Conservation (phyloP, 2,329 filamentous ascomycete genomes). For the Fusarium beomiforme region DNA sequence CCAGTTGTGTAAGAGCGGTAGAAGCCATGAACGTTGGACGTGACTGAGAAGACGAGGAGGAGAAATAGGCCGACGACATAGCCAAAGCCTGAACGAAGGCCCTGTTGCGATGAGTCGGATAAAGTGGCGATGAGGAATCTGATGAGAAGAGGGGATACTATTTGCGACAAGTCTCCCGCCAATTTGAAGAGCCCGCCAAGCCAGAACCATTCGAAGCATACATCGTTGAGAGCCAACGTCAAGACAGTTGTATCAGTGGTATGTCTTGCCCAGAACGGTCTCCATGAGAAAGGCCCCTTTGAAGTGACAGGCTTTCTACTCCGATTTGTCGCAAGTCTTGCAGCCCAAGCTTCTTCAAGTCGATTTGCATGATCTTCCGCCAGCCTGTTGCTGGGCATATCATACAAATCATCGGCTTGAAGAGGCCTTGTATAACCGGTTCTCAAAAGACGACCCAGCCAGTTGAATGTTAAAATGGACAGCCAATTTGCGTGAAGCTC, state of each 20-base stretch:
- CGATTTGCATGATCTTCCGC: conserved; percentile 20
- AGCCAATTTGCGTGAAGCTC: conserved; percentile 18
- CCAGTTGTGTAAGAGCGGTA: conserved; percentile 20
- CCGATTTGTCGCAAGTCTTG: not conserved
- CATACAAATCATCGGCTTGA: conserved; percentile 19
- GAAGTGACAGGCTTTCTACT: not conserved
- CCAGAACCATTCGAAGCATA: conserved; percentile 47
- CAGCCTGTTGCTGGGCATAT: conserved; percentile 16
- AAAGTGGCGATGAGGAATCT: conserved; percentile 20
- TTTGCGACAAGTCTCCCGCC: conserved; percentile 36
- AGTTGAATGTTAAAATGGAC: conserved; percentile 18
- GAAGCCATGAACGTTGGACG: conserved; percentile 22
- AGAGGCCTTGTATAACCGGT: conserved; percentile 26
- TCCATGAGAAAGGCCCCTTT: not conserved
- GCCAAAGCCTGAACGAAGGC: conserved; percentile 16
- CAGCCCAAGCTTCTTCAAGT: conserved; percentile 21
- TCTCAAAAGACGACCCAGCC: conserved; percentile 8
- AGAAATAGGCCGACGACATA: conserved; percentile 9
- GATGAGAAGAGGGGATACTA: conserved; percentile 21
- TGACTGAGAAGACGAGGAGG: conserved; percentile 22
- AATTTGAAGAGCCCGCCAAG: conserved; percentile 43
- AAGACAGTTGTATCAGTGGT: conserved; percentile 41
- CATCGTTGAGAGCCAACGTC: conserved; percentile 44
- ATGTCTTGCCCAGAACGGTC: conserved; percentile 42
- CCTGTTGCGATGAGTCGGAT: conserved; percentile 14